Evolutionary conservation across 176 grass and related monocot species (phyloP), one percentile per base, ranked within the genome.

Genomic region (Oryza rufipogon): DNA sequence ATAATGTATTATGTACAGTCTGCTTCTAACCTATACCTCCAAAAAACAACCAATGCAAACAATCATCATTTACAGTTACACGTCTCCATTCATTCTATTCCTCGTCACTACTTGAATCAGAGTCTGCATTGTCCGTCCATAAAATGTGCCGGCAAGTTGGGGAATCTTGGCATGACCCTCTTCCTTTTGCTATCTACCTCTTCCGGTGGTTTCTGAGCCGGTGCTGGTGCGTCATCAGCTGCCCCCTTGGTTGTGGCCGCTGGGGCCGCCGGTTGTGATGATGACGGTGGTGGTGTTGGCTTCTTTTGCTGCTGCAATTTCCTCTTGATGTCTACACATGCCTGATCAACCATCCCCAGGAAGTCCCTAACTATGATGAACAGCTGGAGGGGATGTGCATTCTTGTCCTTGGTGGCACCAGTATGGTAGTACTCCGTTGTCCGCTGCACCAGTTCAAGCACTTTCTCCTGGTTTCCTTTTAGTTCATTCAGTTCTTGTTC

Each of bases 361-460:
- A 91, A 99, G 34, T 99, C 96, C 89, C 92, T 99, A 26, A 99
- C 96, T 70, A 96, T 87, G 61, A 92, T 81, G 75, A 99, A 99
- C 81, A 99, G 17, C 86, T 94, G 96, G 32, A 99, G 85, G 17
- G 93, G 91, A 23, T 91, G 89, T 2, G 89, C 84, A 28, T 79
- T 86, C 56, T 75, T 92, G 14, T 96, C 84, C 89, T 94, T 99
- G 71, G 93, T 86, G 13, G 89, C 88, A 10, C 96, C 93, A 0
- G 86, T 71, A 72, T 99, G 93, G 91, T 99, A 99, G 84, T 99
- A 99, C 70, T 96, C 91, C 1, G 88, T 96, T 11, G 90, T 94
- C 51, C 80, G 76, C 54, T 83, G 87, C 71, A 99, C 93, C 80
- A 96, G 89, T 30, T 99, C 93, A 25, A 99, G 70, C 11, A 99